Base-by-base conservation (phyloP, 495 filamentous ascomycete genomes). In the Neurospora tetraspora region DNA sequence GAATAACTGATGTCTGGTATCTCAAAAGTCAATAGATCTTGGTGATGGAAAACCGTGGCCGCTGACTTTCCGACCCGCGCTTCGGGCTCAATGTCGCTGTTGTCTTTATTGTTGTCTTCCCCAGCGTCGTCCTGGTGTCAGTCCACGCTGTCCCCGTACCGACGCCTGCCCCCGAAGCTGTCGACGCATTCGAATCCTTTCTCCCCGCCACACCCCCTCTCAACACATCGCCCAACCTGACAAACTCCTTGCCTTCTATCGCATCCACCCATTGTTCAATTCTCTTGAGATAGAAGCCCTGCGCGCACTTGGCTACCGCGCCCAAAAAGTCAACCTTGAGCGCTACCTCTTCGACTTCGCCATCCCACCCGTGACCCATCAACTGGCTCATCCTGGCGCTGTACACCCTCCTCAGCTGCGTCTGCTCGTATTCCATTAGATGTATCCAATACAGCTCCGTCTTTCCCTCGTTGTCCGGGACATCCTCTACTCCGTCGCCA, bases 371-470 rank as follows among this genome's bases (percentile, higher is more conserved):
- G 2, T 74, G 74, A 20, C 76, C 39, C 31, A 71, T 69, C 38
- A 76, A 68, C 59, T 76, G 73, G 11, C 71, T 68, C 79, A 81
- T 78, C 18, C 76, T 72, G 11, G 74, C 73, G 12, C 42, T 37
- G 53, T 80, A 82, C 18, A 80, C 76, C 73, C 81, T 78, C 34
- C 81, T 47, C 45, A 81, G 59, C 70, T 77, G 75, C 8, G 81
- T 81, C 69, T 79, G 76, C 53, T 81, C 81, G 65, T 81, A 82
- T 39, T 82, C 81, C 80, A 82, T 81, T 10, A 77, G 47, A 42
- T 82, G 80, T 16, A 78, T 78, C 78, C 80, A 82, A 43, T 81
- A 82, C 31, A 81, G 74, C 34, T 78, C 73, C 23, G 76, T 78
- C 75, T 81, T 81, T 43, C 81, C 80, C 43, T 81, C 80, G 37